Evolutionary conservation across 768 basidiomycete species (phyloP).

Genomic region (Lactarius akahatsu): DNA sequence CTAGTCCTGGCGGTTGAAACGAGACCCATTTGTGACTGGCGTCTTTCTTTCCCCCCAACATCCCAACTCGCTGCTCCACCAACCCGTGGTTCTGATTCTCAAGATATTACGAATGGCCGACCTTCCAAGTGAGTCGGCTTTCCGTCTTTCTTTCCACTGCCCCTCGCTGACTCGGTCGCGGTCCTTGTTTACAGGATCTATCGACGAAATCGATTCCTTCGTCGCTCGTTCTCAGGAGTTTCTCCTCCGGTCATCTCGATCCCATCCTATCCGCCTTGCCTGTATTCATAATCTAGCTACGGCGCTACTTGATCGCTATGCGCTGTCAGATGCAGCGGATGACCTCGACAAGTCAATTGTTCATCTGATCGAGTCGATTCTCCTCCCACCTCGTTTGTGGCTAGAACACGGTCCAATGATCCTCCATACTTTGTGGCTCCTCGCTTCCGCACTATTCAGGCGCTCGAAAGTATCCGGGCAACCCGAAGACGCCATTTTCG

Average conservation of each 20-base stretch:
- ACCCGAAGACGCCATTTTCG: not conserved
- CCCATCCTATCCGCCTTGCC: not conserved
- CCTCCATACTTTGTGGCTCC: not conserved
- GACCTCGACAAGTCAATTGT: not conserved
- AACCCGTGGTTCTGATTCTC: not conserved
- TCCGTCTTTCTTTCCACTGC: not conserved
- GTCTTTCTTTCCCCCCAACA: not conserved
- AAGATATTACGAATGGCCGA: not conserved
- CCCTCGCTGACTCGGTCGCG: not conserved
- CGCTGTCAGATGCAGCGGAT: not conserved
- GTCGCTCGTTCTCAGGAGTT: not conserved
- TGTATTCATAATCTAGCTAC: not conserved
- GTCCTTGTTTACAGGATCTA: not conserved
- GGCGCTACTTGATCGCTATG: not conserved
- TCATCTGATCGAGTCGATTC: not conserved
- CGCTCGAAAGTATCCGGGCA: not conserved
- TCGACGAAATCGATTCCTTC: not conserved
- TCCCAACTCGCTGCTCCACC: not conserved
- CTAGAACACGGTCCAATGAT: not conserved
- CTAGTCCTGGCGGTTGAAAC: no score
- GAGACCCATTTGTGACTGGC: not conserved
- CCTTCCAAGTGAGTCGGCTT: not conserved
- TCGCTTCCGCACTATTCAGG: not conserved
- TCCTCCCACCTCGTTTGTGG: not conserved
- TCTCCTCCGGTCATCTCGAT: not conserved